Conservation (phyloP, 2,329 filamentous ascomycete species). For the Colletotrichum godetiae region DNA sequence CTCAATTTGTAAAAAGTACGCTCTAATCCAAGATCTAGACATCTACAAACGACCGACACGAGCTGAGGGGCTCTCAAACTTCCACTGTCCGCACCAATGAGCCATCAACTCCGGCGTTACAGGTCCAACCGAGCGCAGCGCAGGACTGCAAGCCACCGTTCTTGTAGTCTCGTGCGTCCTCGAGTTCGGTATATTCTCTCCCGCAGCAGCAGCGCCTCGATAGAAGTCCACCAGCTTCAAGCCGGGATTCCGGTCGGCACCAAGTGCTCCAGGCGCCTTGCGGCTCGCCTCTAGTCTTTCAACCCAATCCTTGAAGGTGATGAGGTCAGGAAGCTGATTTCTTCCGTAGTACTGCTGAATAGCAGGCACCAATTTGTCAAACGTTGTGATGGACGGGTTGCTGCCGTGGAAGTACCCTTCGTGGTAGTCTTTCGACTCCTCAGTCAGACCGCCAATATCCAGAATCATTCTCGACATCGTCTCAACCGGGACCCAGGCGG, state of each 20-base stretch:
- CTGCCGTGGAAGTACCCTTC: conserved; percentile 25
- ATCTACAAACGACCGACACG: conserved; percentile 16
- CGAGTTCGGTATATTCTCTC: conserved; percentile 31
- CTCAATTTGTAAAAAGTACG: neutral
- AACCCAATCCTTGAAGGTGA: conserved; percentile 59
- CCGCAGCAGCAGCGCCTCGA: conserved; percentile 40
- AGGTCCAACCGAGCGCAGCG: conserved; percentile 52
- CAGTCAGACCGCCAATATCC: conserved; percentile 52
- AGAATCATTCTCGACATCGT: conserved; percentile 57
- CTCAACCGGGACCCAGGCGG: conserved; percentile 68
- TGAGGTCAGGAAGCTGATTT: conserved; percentile 49
- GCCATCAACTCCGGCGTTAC: conserved; percentile 58
- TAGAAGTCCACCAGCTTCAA: conserved; percentile 66
- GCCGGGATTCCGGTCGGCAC: conserved; percentile 56
- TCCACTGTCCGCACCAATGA: conserved; percentile 62
- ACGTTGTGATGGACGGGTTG: conserved; percentile 55
- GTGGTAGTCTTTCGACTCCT: conserved; percentile 20
- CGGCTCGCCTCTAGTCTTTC: conserved; percentile 53
- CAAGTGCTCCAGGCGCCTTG: conserved; percentile 43
- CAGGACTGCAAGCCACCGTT: conserved; percentile 53
- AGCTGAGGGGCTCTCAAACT: conserved; percentile 35
- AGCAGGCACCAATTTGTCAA: conserved; percentile 51
- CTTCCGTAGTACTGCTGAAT: conserved; percentile 54
- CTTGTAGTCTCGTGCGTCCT: conserved; percentile 52
- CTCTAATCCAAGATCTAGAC: neutral